Conservation (phyloP, 1,284 basidiomycete species). For the Tilletia indica region DNA sequence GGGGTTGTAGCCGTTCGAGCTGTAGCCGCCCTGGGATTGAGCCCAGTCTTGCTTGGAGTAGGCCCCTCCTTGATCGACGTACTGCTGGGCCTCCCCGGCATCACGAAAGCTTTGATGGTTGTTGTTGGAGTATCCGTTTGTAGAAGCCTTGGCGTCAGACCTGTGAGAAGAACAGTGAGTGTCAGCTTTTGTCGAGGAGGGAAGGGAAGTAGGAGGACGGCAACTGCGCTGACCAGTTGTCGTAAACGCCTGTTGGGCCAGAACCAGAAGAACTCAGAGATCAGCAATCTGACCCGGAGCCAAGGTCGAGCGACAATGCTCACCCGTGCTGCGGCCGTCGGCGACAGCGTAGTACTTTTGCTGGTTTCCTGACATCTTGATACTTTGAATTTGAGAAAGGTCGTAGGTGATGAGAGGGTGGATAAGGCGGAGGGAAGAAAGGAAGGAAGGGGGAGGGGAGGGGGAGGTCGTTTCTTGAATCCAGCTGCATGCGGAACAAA, state of each 20-base stretch:
- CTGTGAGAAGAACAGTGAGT: background rate
- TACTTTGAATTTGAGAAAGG: background rate
- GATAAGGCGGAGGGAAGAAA: too few relatives aligned
- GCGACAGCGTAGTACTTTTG: constrained; percentile 7
- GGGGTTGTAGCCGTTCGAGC: constrained; percentile 13
- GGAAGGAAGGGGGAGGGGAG: too few relatives aligned
- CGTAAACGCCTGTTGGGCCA: background rate
- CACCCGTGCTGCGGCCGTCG: background rate
- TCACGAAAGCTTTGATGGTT: background rate
- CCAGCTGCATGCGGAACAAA: too few relatives aligned
- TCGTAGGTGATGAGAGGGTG: too few relatives aligned
- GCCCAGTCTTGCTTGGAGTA: constrained; percentile 6
- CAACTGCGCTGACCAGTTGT: background rate
- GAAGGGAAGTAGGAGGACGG: too few relatives aligned
- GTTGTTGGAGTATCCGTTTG: background rate
- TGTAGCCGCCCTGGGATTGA: background rate
- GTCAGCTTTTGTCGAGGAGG: too few relatives aligned
- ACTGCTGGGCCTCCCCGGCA: background rate
- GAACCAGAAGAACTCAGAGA: too few relatives aligned
- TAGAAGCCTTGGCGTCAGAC: background rate
- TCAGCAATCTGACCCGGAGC: too few relatives aligned
- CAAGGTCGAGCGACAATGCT: too few relatives aligned
- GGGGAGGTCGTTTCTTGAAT: too few relatives aligned
- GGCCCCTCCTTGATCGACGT: background rate
- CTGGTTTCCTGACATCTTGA: background rate